A percentile compares a stretch with the other conserved stretches of the same genome.
Evolutionary conservation across 2,329 filamentous ascomycete species (phyloP).

Genomic region (Albifimbria verrucaria): DNA sequence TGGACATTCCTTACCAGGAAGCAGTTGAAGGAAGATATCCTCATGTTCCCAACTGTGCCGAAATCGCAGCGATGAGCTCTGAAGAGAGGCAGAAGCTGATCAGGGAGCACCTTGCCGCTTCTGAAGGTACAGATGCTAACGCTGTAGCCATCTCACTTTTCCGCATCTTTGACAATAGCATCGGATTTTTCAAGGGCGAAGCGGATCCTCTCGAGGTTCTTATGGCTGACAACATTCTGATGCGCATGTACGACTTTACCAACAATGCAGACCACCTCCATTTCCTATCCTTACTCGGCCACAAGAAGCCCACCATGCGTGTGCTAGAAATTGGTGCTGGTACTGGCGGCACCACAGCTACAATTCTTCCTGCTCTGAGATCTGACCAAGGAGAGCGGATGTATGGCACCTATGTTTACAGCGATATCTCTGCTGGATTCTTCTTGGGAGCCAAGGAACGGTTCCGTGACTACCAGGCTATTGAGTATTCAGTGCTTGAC

Average conservation of each 20-base stretch:
- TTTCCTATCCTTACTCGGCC: slow-evolving; percentile 16
- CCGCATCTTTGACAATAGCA: background rate
- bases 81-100: too few species aligned
- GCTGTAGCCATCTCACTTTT: background rate
- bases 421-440: slow-evolving; percentile 26
- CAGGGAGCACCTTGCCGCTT: background rate
- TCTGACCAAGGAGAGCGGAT: slow-evolving; percentile 8
- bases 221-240: slow-evolving; percentile 23
- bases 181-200: background rate
- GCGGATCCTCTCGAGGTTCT: background rate
- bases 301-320: slow-evolving; percentile 23
- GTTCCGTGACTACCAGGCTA: slow-evolving; percentile 12
- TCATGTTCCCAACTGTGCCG: too few species aligned
- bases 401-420: slow-evolving; percentile 26
- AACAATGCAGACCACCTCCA: slow-evolving; percentile 17
- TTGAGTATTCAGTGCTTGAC: slow-evolving; percentile 17
- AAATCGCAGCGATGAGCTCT: too few species aligned
- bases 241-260: slow-evolving; percentile 21
- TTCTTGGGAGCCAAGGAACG: slow-evolving; percentile 26
- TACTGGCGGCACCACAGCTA: slow-evolving; percentile 19
- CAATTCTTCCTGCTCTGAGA: slow-evolving; percentile 23
- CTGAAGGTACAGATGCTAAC: background rate
- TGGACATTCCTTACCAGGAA: too few species aligned
- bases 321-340: slow-evolving; percentile 40
- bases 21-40: too few species aligned